Base-by-base conservation (phyloP, 176 grass and related monocot species). In the Lolium multiflorum region DNA sequence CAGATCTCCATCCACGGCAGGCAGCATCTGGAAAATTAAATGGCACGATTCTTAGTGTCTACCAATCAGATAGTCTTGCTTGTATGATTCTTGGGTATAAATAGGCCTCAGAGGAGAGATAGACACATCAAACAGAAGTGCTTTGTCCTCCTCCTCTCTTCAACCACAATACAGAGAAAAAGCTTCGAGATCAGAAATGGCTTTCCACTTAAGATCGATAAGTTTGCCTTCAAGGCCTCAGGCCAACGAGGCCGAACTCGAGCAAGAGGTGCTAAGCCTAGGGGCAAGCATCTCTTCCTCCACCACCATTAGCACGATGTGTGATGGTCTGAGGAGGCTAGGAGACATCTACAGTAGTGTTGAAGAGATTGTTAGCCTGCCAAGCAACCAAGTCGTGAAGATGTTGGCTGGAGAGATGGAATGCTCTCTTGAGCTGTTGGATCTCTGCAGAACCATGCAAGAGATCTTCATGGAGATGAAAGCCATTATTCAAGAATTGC, bases 211-310 rank as follows among this genome's bases (percentile, higher is more conserved):
- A 16, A 84, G 82, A 76, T 84, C 82, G 15, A 76, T 76, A 37
- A 84, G 82, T 44, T 75, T 84, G 71, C 82, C 82, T 50, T 52
- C 82, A 22, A 84, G 82, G 82, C 71, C 82, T 11, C 82, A 64
- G 4, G 20, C 39, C 68, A 52, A 59, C 56, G 18, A 59, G 56
- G 56, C 56, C 20, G 20, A 83, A 13, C 67, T 74, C 28, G 82
- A 74, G 28, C 69, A 74, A 6, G 68, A 90, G 50, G 60, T 90
- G 15, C 61, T 71, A 61, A 90, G 65, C 41, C 59, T 86, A 66
- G 80, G 26, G 35, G 39, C 52, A 59, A 59, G 59, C 72, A 37
- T 82, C 70, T 62, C 67, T 38, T 61, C 63, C 21, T 71, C 55
- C 11, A 3, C 37, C 3, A 79, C 79, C 18, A 81, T 50, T 2